Base-by-base conservation (phyloP, 2,329 filamentous ascomycete species). In the Fusarium decemcellulare region DNA sequence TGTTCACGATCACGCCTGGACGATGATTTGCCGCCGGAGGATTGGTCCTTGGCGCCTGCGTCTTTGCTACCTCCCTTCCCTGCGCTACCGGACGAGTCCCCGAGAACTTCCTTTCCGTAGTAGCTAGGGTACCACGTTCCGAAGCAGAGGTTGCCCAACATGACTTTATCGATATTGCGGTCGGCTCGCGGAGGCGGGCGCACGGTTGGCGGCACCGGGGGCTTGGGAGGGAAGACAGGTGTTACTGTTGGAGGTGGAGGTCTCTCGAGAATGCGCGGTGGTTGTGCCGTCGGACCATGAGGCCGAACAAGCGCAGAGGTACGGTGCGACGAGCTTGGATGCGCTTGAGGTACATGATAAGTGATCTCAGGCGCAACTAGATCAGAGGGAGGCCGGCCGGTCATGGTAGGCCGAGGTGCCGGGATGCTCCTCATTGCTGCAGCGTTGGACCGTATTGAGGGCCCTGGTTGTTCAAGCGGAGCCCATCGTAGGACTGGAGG, bases 121-220 rank as follows among this genome's bases (percentile, higher is more conserved):
- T 95, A 96, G 15, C 93, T 97, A 8, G 94, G 93, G 79, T 96
- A 98, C 94, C 95, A 97, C 4, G 95, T 92, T 73, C 91, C 90
- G 82, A 98, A 97, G 74, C 91, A 90, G 34, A 96, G 85, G 74
- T 94, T 90, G 6, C 95, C 95, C 65, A 98, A 85, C 58, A 97
- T 91, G 54, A 98, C 93, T 77, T 93, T 93, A 76, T 94, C 90
- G 70, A 98, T 92, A 78, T 97, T 97, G 61, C 92, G 92, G 72
- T 92, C 90, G 10, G 85, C 77, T 37, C 80, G 79, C 2, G 79
- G 81, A 7, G 81, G 80, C 1, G 79, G 74, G 30, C 78, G 80
- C 37, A 78, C 72, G 14, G 72, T 68, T 3, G 75, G 59, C 10
- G 73, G 56, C 12, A 68, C 66, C 5, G 65, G 65, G 16, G 78